Evolutionary conservation across 495 filamentous ascomycete genomes (phyloP), one percentile per base, ranked within the genome.

Genomic region (Aspergillus wentii): DNA sequence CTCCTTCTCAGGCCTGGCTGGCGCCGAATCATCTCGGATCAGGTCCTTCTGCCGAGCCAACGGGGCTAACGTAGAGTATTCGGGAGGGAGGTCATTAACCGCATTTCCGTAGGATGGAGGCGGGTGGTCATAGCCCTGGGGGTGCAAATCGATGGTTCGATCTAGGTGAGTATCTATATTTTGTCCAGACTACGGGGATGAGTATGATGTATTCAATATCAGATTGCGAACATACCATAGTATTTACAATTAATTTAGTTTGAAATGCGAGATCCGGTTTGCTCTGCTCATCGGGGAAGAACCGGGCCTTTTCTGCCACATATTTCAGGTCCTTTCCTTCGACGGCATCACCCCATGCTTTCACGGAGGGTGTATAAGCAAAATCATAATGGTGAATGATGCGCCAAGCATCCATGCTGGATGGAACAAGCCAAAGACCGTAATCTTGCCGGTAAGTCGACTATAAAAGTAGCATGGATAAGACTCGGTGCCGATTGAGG

Each of bases 101-200:
- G 65, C 62, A 40, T 70, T 61, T 19, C 57, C 49, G 48, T 75
- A 75, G 11, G 68, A 49, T 17, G 69, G 69, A 17, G 69, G 69
- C 8, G 61, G 56, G 16, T 33, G 30, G 14, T 43, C 51, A 42
- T 64, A 60, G 33, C 17, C 44, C 15, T 37, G 49, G 9, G 40
- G 45, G 1, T 49, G n/a, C n/a, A n/a, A n/a, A n/a, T n/a, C n/a
- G n/a, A n/a, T n/a, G n/a, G n/a, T n/a, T n/a, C n/a, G n/a, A n/a
- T n/a, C n/a, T n/a, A n/a, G n/a, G n/a, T n/a, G n/a, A n/a, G n/a
- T n/a, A n/a, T n/a, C n/a, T n/a, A n/a, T n/a, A n/a, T n/a, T n/a
- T n/a, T n/a, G n/a, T n/a, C n/a, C n/a, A n/a, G n/a, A n/a, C n/a
- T n/a, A n/a, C n/a, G n/a, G n/a, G n/a, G n/a, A n/a, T n/a, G n/a